Base-by-base conservation (phyloP, 805 yeast genomes). In the Kregervanrija pseudodelftensis region DNA sequence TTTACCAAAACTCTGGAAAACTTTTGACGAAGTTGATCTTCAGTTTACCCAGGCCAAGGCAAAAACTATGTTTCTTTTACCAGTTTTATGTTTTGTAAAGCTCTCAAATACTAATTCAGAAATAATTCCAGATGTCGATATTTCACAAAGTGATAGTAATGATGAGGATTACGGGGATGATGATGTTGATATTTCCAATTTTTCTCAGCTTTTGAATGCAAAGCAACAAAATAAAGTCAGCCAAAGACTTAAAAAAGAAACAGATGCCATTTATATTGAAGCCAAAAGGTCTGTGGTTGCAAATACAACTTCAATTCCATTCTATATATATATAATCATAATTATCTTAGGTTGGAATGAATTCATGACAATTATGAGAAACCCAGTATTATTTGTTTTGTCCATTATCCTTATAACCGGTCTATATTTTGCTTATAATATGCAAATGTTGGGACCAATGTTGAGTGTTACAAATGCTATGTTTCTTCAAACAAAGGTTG, bases 321-420 rank as follows among this genome's bases (percentile, higher is more conserved):
- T 80, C 51, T 93, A 83, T 69, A 78, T 93, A 46, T 89, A 87
- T 65, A 66, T 79, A 10, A 58, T 91, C 11, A 67, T 93, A 17
- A 62, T 84, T 2, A 79, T 85, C 3, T 69, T 93, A 16, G 99
- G 99, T 9, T 93, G 96, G 96, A 90, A 90, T 63, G 97, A 93
- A 69, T 82, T 93, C 53, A 76, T 89, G 84, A 83, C 93, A 9
- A 77, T 93, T 13, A 58, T 93, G 37, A 76, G 95, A 50, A 90
- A 86, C 59, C 97, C 99, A 42, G 56, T 91, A n/a, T 75, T 85
- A 53, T 79, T 90, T 51, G 70, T 85, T 5, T 60, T 89, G 40
- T 55, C 76, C 1, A 59, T 90, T 37, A 41, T 88, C 10, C 38
- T 73, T 1, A 75, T 75, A 1, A 86, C 85, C 0, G 83, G 77